Evolutionary conservation across 306 rosid species (phyloP).

Genomic region (Castanea crenata): DNA sequence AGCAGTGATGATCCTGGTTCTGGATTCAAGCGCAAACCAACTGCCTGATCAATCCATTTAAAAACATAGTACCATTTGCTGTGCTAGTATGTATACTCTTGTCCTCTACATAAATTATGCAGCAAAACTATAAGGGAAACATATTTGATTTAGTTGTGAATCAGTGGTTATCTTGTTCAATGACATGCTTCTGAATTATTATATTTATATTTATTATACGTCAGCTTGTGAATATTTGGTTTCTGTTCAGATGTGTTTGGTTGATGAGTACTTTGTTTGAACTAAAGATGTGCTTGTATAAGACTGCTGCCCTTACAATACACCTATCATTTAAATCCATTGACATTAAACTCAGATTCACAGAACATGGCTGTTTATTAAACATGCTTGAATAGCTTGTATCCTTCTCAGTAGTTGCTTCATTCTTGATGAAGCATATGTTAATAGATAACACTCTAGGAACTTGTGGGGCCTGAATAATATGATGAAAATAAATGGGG

Average conservation of each 20-base stretch:
- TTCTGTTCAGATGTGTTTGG: not conserved
- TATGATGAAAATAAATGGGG: not conserved
- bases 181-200: not conserved
- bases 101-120: not conserved
- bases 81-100: conserved; percentile 1
- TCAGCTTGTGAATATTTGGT: not conserved
- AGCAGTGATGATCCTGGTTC: conserved; percentile 56
- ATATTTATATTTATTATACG: not conserved
- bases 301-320: too few relatives aligned
- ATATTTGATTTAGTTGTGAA: not conserved
- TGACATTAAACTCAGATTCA: too few relatives aligned
- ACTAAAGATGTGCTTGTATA: too few relatives aligned
- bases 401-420: not conserved
- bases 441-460: not conserved
- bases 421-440: not conserved
- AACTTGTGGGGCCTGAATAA: not conserved
- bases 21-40: conserved; percentile 56
- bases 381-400: not conserved
- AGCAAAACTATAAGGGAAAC: not conserved
- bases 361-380: not conserved
- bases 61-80: not conserved
- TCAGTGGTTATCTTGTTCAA: not conserved
- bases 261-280: not conserved
- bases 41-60: conserved; percentile 40
- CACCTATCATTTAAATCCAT: too few relatives aligned